Evolutionary conservation across 2,329 filamentous ascomycete species (phyloP).

Genomic region (Lasiodiplodia hormozganensis): DNA sequence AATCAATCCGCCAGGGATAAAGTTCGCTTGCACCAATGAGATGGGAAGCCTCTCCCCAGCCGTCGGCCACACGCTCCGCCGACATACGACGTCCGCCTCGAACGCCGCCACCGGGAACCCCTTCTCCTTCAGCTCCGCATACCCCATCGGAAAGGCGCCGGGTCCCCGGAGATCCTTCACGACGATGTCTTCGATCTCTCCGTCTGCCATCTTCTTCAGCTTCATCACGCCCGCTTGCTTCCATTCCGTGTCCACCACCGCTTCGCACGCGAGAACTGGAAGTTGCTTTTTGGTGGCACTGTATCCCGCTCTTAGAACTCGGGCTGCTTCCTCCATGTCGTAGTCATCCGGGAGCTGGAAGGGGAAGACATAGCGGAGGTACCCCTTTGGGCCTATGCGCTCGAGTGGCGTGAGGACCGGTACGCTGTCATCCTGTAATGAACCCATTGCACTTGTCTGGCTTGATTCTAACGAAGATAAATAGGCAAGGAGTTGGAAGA

Average conservation of each 20-base stretch:
- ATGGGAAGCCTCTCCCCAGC: constrained; percentile 3
- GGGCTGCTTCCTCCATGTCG: background rate
- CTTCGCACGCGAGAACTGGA: constrained; percentile 9
- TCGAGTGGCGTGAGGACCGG: background rate
- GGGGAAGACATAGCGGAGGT: constrained; percentile 8
- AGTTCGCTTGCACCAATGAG: constrained; percentile 9
- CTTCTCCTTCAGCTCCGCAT: constrained; percentile 14
- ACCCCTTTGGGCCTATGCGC: constrained; percentile 9
- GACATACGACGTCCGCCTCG: constrained; percentile 1
- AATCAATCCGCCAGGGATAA: constrained; percentile 7
- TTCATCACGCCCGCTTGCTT: constrained; percentile 12
- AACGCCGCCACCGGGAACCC: constrained; percentile 6
- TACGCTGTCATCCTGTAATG: background rate
- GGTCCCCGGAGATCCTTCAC: constrained; percentile 5
- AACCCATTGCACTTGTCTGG: background rate
- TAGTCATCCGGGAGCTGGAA: constrained; percentile 11
- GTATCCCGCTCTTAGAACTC: background rate
- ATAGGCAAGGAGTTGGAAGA: background rate
- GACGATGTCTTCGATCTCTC: constrained; percentile 9
- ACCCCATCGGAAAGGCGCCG: constrained; percentile 9
- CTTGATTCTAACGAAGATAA: background rate
- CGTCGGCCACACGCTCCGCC: constrained; percentile 1
- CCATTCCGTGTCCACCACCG: background rate
- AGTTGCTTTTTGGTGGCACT: background rate
- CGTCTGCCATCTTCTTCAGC: constrained; percentile 10